Conservation (phyloP, 1,284 basidiomycete genomes). For the Amylostereum chailletii region DNA sequence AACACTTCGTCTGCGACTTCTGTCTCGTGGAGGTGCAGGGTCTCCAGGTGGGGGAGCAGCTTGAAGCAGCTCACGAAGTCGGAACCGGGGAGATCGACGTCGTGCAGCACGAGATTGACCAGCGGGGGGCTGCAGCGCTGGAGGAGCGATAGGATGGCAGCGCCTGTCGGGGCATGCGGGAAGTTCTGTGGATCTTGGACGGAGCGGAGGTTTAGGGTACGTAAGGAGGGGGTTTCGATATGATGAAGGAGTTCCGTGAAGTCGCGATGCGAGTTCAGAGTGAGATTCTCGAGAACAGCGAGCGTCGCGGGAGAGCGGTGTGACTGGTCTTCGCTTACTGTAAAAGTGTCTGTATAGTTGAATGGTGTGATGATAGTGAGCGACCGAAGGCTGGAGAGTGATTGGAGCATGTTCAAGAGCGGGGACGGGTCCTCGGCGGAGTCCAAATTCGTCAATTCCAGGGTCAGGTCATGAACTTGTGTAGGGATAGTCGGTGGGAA, state of each 20-base stretch:
- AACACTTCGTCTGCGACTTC: conserved; percentile 47
- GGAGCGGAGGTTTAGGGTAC: conserved; percentile 35
- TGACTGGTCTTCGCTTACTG: no score
- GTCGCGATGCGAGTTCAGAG: conserved; percentile 32
- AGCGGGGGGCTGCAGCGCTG: conserved; percentile 31
- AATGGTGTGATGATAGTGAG: no score
- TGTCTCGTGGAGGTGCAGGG: conserved; percentile 50
- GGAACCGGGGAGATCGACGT: conserved; percentile 37
- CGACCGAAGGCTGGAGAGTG: not conserved
- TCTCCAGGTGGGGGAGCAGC: conserved; percentile 30
- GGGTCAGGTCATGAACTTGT: conserved; percentile 27
- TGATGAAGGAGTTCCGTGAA: conserved; percentile 35
- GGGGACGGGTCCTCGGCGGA: no score
- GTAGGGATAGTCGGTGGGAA: conserved; percentile 27
- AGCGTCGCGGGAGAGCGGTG: conserved; percentile 11
- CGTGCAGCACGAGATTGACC: conserved; percentile 44
- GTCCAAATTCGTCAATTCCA: conserved; percentile 20
- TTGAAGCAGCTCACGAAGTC: conserved; percentile 34
- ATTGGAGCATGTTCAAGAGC: not conserved
- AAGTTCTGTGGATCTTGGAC: conserved; percentile 28
- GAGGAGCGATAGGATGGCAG: conserved; percentile 32
- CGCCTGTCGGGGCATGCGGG: conserved; percentile 29
- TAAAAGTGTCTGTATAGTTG: no score
- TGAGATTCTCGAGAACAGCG: conserved; percentile 26
- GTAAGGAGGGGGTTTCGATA: conserved; percentile 34